A percentile compares a stretch with the other conserved stretches of the same genome.
Conservation (phyloP, 768 basidiomycete genomes). For the Phlebiopsis flavidoalba region DNA sequence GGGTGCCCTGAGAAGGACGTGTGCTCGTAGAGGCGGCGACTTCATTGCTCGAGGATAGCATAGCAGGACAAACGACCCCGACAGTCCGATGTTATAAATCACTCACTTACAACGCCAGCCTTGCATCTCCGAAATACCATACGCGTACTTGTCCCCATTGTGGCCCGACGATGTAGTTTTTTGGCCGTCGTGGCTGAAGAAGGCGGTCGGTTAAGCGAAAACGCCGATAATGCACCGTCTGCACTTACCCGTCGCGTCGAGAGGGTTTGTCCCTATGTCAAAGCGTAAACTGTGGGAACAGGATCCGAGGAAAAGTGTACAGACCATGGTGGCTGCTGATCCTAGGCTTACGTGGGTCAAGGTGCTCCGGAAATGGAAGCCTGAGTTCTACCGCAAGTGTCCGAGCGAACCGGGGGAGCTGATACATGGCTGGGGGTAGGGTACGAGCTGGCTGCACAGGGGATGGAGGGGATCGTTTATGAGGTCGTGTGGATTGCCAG, state of each 20-base stretch:
- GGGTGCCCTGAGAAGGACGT: too few species aligned
- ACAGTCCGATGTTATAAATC: background rate
- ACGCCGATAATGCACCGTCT: background rate
- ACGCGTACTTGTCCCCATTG: constrained; percentile 66
- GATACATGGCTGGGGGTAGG: constrained; percentile 16
- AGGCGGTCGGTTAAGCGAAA: background rate
- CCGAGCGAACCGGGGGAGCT: constrained; percentile 10
- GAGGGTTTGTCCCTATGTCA: constrained; percentile 24
- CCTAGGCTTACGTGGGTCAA: background rate
- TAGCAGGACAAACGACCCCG: background rate
- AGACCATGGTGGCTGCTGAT: constrained; percentile 3
- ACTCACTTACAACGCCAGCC: constrained; percentile 98
- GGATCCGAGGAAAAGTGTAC: background rate
- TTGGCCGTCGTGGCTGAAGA: constrained; percentile 64
- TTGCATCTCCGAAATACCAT: constrained; percentile 93
- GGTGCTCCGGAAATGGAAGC: background rate
- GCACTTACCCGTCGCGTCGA: constrained; percentile 22
- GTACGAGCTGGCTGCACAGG: background rate
- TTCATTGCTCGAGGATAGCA: background rate
- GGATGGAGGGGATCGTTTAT: constrained; percentile 9
- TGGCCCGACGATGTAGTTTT: constrained; percentile 75
- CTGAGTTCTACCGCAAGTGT: background rate
- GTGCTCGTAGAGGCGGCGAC: background rate
- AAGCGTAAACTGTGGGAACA: background rate
- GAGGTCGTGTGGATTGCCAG: background rate